Evolutionary conservation across 495 filamentous ascomycete genomes (phyloP).

Genomic region (Penicillium waksmanii): DNA sequence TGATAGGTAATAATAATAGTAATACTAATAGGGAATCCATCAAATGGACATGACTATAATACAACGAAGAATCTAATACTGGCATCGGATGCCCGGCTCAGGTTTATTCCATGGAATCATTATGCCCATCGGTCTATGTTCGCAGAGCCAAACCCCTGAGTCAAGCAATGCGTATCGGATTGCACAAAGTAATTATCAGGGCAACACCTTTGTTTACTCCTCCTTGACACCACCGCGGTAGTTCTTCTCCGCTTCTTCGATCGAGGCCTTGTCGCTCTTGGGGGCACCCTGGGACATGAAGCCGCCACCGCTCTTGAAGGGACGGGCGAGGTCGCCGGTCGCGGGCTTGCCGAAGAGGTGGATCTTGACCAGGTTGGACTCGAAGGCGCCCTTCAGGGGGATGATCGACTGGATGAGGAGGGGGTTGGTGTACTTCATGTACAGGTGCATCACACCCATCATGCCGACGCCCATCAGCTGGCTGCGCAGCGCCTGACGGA

Average conservation of each 20-base stretch:
- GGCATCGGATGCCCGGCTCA: not conserved
- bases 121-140: too few species aligned
- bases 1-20: not conserved
- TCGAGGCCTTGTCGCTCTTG: conserved; percentile 95
- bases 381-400: conserved; percentile 91
- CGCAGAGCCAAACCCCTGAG: too few species aligned
- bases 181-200: not conserved
- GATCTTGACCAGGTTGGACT: conserved; percentile 94
- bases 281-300: conserved; percentile 76
- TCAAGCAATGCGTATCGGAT: not conserved
- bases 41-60: conserved; percentile 14
- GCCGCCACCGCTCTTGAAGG: conserved; percentile 86
- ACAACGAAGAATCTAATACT: conserved; percentile 8
- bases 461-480: conserved; percentile 95
- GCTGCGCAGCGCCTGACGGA: conserved; percentile 78
- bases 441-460: conserved; percentile 98
- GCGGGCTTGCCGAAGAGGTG: conserved; percentile 91
- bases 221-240: conserved; percentile 88
- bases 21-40: not conserved
- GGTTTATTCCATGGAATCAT: too few species aligned
- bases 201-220: conserved; percentile 62
- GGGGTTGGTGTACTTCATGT: conserved; percentile 99
- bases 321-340: conserved; percentile 86
- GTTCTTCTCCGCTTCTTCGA: conserved; percentile 84
- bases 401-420: conserved; percentile 98